Percentiles rank a stretch among this genome's conserved stretches.
Conservation (phyloP, 2,329 filamentous ascomycete genomes). For the Paradendryphiella salina region DNA sequence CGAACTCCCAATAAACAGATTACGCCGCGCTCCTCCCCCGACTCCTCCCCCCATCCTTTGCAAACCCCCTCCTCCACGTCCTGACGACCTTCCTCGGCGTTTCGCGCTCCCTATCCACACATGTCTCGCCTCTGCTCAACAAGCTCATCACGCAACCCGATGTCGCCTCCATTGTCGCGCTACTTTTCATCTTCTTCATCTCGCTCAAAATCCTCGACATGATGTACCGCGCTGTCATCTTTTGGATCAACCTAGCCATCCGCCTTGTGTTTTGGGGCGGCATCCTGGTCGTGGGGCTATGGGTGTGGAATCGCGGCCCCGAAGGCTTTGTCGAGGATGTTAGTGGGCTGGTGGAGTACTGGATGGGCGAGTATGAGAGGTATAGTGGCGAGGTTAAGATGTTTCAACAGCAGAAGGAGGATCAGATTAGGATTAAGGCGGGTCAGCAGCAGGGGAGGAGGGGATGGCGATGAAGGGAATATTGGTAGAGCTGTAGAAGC, state of each 20-base stretch:
- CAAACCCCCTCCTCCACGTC: constrained; percentile 35
- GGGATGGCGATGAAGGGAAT: constrained; percentile 17
- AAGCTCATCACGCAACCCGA: constrained; percentile 46
- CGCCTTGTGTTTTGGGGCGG: constrained; percentile 66
- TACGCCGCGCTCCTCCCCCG: constrained; percentile 37
- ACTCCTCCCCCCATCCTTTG: constrained; percentile 40
- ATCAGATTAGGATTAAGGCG: constrained; percentile 30
- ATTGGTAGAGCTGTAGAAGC: neutral
- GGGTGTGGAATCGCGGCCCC: constrained; percentile 64
- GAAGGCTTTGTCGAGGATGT: constrained; percentile 67
- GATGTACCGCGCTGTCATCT: constrained; percentile 72
- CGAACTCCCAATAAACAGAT: constrained; percentile 32
- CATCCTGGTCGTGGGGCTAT: constrained; percentile 59
- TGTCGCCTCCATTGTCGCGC: constrained; percentile 57
- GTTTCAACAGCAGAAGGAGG: constrained; percentile 32
- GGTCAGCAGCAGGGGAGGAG: constrained; percentile 18
- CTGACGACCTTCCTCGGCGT: constrained; percentile 36
- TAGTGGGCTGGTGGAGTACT: constrained; percentile 39
- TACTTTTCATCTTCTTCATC: constrained; percentile 66
- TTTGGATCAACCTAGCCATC: constrained; percentile 71
- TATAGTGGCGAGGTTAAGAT: constrained; percentile 38
- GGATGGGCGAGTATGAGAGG: constrained; percentile 46
- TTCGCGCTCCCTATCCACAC: constrained; percentile 32
- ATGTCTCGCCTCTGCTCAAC: constrained; percentile 37
- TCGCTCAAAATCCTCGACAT: constrained; percentile 67